These are phyloP conservation scores for Colletotrichum camelliae DNA, from an alignment of 2,329 filamentous ascomycete species.

Conservation along the genomic window DNA sequence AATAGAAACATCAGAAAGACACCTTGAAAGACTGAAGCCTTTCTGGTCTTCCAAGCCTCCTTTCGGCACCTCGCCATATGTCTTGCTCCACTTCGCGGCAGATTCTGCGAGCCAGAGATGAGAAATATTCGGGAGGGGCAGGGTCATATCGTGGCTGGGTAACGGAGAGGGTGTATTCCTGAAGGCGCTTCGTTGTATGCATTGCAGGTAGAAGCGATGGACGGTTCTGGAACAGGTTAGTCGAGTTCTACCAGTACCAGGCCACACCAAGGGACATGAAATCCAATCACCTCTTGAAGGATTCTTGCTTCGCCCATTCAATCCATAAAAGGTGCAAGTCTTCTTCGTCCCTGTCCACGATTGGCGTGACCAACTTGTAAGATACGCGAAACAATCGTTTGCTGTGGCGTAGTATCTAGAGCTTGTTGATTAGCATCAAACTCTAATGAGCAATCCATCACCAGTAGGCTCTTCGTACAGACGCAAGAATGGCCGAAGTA, in stretches of 20 bases:
- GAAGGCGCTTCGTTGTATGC: background rate
- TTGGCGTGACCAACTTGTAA: background rate
- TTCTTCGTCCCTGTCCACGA: rapidly evolving
- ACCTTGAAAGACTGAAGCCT: background rate
- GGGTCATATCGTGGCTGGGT: background rate
- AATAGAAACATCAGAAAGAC: background rate
- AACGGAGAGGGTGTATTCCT: background rate
- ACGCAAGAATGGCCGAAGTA: background rate
- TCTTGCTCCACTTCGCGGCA: background rate
- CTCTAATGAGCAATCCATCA: background rate
- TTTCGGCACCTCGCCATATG: background rate
- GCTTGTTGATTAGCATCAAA: background rate
- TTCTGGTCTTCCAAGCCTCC: background rate
- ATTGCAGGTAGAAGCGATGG: background rate
- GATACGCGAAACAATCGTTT: background rate
- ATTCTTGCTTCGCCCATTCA: background rate
- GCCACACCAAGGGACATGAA: background rate
- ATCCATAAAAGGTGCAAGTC: background rate
- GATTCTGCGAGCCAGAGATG: background rate
- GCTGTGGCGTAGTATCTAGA: background rate
- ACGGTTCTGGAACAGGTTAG: background rate
- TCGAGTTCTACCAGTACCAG: rapidly evolving
- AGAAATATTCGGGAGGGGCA: rapidly evolving
- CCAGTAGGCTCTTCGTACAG: background rate
- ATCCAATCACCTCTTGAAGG: background rate